Base-by-base conservation (phyloP, 2,329 filamentous ascomycete genomes). In the Trichoderma asperellum region DNA sequence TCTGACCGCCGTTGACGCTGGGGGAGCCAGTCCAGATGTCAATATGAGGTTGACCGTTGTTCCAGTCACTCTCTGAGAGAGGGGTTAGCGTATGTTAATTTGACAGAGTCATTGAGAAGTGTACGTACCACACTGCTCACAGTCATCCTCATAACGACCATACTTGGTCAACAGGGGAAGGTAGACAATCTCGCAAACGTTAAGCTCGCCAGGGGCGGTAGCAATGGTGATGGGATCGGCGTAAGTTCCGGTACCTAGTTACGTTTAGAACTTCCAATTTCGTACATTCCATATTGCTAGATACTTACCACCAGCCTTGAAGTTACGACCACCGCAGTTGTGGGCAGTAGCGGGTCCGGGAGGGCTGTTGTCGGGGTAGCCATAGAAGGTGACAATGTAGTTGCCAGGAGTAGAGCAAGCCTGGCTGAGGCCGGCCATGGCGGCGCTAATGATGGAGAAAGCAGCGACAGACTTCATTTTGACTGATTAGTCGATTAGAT, bases 101-200 rank as follows among this genome's bases (percentile, higher is more conserved):
- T 7, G 6, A 16, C 7, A 21, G 24, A 4, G 40, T 8, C 18
- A n/a, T 47, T 16, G 14, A 6, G 24, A 11, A 27, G 10, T 34
- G 21, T 10, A 71, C 72, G 35, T 63, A 73, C 72, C 35, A 66
- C 72, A 73, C 55, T 73, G 72, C 3, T 27, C 72, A 47, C 72
- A 73, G 55, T 63, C 67, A 55, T 73, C 72, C 58, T 73, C 72
- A 14, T 68, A 64, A 34, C 72, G 72, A 49, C 63, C 72, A 58
- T 73, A 73, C 69, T 73, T 73, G 67, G 70, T 73, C 62, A 73
- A 66, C 57, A 73, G 64, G 24, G 72, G 72, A 12, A 73, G 68
- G 32, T 73, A 73, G 43, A 73, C 71, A 32, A 73, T 73, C 52
- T 73, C 72, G 59, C 72, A 73, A 37, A 61, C 52, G 57, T 73